Evolutionary conservation across 495 filamentous ascomycete species (phyloP), one percentile per base, ranked within the genome.

Genomic region (Aspergillus kassunensis): DNA sequence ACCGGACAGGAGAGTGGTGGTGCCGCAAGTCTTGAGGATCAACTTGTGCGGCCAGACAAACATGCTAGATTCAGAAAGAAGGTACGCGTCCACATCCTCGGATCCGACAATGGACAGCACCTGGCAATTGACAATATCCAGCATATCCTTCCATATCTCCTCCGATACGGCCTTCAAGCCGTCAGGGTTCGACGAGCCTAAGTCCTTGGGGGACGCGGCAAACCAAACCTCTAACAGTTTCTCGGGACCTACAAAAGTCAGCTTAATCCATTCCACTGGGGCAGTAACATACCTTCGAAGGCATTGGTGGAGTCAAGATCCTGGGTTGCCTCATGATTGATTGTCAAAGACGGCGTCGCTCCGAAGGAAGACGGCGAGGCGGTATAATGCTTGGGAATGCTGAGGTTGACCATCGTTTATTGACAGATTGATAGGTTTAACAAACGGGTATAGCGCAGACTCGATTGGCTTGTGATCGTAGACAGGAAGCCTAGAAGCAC

Each of bases 161-260:
- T 81, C 76, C 13, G 84, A 72, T 24, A 99, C 91, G 6, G 82
- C 83, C 75, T 97, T 99, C 62, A 99, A 71, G 25, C 95, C 95
- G 59, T 80, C 74, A 15, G 87, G 85, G 47, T 80, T 81, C 19
- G 84, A 81, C 30, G 80, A 77, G 2, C 80, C 76, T 1, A 93
- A 87, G 10, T 96, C 82, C 44, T 84, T 74, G 18, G 91, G 75
- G 59, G 87, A 89, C 7, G 95, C 85, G 30, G 87, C 84, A 67
- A 99, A 97, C 95, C 95, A 99, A 60, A 99, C 93, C 74, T 99
- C 95, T 55, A 99, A 82, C 30, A 99, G 79, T 74, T 99, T 99
- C 74, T 99, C 95, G 31, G 95, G 95, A 44, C 93, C 87, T 90
- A 47, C 21, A 27, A 36, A n/a, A n/a, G 24, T 60, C 33, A 66